Evolutionary conservation across 208 protist genomes (phyloP).

Genomic region (Acanthamoeba triangularis): DNA sequence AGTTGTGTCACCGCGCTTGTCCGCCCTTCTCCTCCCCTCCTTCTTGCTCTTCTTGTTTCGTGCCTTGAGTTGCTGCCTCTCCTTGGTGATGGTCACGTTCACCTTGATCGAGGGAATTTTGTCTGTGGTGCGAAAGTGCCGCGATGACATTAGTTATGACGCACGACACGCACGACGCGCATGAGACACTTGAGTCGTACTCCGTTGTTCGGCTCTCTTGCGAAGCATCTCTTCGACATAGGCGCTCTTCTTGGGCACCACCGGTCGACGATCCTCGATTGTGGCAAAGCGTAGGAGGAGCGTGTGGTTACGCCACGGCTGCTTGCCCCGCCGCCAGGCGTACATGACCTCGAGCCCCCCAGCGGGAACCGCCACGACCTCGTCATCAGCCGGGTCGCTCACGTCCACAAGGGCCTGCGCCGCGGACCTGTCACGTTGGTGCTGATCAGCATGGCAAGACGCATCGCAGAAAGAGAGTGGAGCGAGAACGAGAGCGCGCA

Average conservation of each 20-base stretch:
- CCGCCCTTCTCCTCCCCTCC: background rate
- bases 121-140: too few relatives aligned
- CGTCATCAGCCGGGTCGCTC: background rate
- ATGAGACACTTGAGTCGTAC: background rate
- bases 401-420: background rate
- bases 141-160: too few relatives aligned
- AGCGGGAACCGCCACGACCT: background rate
- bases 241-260: constrained; percentile 32
- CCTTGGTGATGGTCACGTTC: background rate
- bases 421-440: background rate
- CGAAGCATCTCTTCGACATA: constrained; percentile 36
- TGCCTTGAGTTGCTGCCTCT: background rate
- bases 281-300: background rate
- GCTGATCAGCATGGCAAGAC: background rate
- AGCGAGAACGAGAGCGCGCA: background rate
- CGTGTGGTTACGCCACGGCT: background rate
- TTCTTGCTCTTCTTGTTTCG: constrained; percentile 26
- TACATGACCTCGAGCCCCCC: background rate
- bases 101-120: background rate
- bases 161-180: background rate
- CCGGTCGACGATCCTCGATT: constrained; percentile 5
- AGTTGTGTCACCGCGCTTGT: background rate
- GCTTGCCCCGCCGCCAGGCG: background rate
- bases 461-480: too few relatives aligned
- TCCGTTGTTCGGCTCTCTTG: background rate